Evolutionary conservation across 495 filamentous ascomycete genomes (phyloP).

Genomic region (Neurospora terricola): DNA sequence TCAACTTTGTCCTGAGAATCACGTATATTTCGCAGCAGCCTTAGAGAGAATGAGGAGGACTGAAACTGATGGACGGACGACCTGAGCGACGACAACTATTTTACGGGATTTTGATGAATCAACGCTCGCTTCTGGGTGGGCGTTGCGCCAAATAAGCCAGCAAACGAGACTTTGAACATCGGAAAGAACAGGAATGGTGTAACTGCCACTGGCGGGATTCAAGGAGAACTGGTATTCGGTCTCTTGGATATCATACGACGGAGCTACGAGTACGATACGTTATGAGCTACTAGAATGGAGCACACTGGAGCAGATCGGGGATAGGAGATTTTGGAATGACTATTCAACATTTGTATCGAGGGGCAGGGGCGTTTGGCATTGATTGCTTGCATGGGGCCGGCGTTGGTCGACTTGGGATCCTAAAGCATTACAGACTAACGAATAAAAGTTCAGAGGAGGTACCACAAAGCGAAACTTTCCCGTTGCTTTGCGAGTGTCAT

Average conservation of each 20-base stretch:
- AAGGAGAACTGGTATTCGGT: background rate
- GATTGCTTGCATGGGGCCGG: slow-evolving; percentile 1
- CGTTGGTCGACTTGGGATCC: background rate
- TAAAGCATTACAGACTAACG: background rate
- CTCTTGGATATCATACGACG: background rate
- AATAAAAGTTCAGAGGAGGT: background rate
- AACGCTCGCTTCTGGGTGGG: background rate
- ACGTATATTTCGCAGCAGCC: slow-evolving; percentile 35
- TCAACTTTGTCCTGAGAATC: slow-evolving; percentile 89
- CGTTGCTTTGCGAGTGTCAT: background rate
- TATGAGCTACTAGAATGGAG: background rate
- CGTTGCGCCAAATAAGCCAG: background rate
- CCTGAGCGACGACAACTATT: background rate
- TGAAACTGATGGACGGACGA: background rate
- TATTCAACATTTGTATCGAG: background rate
- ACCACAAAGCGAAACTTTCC: background rate
- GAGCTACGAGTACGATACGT: background rate
- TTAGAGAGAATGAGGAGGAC: slow-evolving; percentile 7
- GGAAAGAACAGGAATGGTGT: background rate
- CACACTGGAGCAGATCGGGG: background rate
- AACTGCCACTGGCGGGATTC: background rate
- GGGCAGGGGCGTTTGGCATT: background rate
- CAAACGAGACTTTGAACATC: background rate
- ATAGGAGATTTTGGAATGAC: background rate
- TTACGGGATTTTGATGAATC: background rate